Evolutionary conservation across 768 basidiomycete genomes (phyloP).

Genomic region (Boletus rubescentipes): DNA sequence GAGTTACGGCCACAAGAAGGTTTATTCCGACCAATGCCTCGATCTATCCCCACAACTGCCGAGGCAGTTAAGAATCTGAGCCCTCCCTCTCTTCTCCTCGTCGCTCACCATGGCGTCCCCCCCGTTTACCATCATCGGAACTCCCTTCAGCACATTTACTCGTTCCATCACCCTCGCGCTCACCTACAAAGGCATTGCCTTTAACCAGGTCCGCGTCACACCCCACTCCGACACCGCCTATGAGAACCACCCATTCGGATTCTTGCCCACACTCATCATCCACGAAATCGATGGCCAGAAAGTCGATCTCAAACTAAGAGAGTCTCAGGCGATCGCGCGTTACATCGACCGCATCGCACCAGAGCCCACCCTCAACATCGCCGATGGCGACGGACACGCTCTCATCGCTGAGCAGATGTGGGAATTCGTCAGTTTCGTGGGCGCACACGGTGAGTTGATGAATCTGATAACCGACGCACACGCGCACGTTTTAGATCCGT

Average conservation of each 20-base stretch:
- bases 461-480: neutral
- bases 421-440: slow-evolving; percentile 31
- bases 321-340: slow-evolving; percentile 29
- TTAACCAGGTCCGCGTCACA: slow-evolving; percentile 24
- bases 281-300: slow-evolving; percentile 23
- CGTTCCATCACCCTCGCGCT: slow-evolving; percentile 32
- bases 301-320: slow-evolving; percentile 27
- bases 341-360: slow-evolving; percentile 32
- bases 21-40: too few relatives aligned
- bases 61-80: slow-evolving; percentile 3
- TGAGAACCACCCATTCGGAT: slow-evolving; percentile 32
- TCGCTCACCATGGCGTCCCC: slow-evolving; percentile 17
- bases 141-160: slow-evolving; percentile 35
- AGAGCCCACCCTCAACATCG: slow-evolving; percentile 25
- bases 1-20: too few relatives aligned
- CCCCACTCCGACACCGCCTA: slow-evolving; percentile 32
- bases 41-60: neutral
- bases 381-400: slow-evolving; percentile 18
- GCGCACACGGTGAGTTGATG: slow-evolving; percentile 22
- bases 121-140: slow-evolving; percentile 30
- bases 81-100: neutral
- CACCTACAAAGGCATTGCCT: slow-evolving; percentile 27
- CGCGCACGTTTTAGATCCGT: too few relatives aligned
- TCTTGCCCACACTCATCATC: slow-evolving; percentile 32
- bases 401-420: slow-evolving; percentile 32